Percentiles rank a stretch among this genome's conserved stretches.
Evolutionary conservation across 1,284 basidiomycete genomes (phyloP).

Genomic region (Puccinia hordei): DNA sequence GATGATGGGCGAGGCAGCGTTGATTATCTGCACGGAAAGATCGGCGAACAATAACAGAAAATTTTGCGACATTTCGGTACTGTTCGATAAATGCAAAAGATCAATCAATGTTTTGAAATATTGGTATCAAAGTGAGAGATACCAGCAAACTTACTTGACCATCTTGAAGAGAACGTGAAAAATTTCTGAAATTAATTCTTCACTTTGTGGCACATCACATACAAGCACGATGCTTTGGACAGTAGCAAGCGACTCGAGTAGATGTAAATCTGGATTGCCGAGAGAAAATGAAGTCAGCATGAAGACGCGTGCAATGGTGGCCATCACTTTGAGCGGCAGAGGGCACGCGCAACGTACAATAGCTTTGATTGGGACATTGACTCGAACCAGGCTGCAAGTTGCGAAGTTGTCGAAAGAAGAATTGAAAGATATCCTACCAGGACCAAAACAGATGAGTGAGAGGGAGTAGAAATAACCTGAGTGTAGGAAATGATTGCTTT

Average conservation of each 20-base stretch:
- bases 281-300: neutral
- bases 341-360: constrained; percentile 67
- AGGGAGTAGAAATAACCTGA: neutral
- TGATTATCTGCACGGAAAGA: constrained; percentile 83
- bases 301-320: too few relatives aligned
- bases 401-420: constrained; percentile 82
- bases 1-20: constrained; percentile 72
- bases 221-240: constrained; percentile 93
- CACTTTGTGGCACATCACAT: constrained; percentile 82
- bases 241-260: constrained; percentile 85
- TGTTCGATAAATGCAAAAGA: constrained; percentile 57
- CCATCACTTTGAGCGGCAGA: neutral
- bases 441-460: neutral
- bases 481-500: constrained; percentile 47
- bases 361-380: constrained; percentile 60
- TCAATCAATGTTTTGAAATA: neutral
- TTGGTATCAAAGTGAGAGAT: neutral
- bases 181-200: constrained; percentile 79
- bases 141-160: constrained; percentile 63
- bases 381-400: constrained; percentile 70
- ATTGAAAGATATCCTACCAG: constrained; percentile 79
- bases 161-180: constrained; percentile 81
- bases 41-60: constrained; percentile 84
- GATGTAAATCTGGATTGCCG: constrained; percentile 68
- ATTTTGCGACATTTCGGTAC: constrained; percentile 76